Evolutionary conservation across 192 early-diverging fungal genomes (phyloP).

Genomic region (Coemansia sp.): DNA sequence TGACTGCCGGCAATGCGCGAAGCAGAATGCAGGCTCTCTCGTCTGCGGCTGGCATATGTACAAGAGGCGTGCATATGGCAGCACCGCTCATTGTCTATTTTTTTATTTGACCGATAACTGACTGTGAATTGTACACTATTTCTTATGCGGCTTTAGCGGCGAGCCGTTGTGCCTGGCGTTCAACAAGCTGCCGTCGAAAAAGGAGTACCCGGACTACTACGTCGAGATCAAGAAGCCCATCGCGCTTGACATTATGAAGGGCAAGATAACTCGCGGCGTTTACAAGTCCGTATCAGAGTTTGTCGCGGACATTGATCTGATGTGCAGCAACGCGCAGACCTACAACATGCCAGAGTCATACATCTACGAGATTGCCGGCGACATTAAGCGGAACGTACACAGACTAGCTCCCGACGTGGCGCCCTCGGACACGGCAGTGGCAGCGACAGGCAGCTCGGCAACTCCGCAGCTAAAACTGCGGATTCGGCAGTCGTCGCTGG

Average conservation of each 20-base stretch:
- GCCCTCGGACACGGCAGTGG: background rate
- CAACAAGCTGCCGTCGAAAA: constrained; percentile 68
- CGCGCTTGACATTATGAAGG: constrained; percentile 87
- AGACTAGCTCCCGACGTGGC: constrained; percentile 21
- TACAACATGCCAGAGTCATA: constrained; percentile 74
- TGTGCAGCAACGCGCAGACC: constrained; percentile 91
- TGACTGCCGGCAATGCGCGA: background rate
- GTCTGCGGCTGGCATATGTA: background rate
- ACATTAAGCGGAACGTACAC: constrained; percentile 34
- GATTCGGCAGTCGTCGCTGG: constrained; percentile 18
- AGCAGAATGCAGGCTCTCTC: background rate
- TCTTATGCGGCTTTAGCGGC: constrained; percentile 32
- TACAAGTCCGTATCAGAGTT: constrained; percentile 72
- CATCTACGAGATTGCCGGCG: constrained; percentile 47
- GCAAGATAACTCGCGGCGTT: constrained; percentile 67
- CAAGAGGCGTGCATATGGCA: background rate
- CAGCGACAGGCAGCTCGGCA: background rate
- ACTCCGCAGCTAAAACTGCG: constrained; percentile 34
- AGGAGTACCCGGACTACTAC: constrained; percentile 91
- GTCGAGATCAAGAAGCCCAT: constrained; percentile 86
- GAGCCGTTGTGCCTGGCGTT: constrained; percentile 44
- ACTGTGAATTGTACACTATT: background rate
- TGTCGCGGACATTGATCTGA: constrained; percentile 77
- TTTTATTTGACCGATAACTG: background rate
- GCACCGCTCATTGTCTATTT: background rate